phyloP scores from a whole-genome alignment of 768 basidiomycete genomes.

The Symmetrospora coprosmae region DNA sequence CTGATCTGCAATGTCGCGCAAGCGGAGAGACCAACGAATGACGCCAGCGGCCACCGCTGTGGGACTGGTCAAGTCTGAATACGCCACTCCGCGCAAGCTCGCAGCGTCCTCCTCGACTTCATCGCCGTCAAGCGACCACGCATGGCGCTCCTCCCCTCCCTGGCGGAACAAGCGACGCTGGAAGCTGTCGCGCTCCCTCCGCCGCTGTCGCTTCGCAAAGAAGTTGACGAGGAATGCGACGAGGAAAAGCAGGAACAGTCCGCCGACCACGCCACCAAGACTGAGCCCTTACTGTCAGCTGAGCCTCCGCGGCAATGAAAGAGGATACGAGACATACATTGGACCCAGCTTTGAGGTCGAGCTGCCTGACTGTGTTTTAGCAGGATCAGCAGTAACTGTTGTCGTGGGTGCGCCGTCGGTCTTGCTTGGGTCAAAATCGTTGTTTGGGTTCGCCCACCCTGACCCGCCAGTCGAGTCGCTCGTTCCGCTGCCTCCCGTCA shows the following conservation, averaged over 20 bases:
- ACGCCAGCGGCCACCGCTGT: too few relatives aligned
- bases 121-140: neutral
- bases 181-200: neutral
- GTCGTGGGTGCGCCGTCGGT: neutral
- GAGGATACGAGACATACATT: neutral
- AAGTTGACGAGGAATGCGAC: conserved; percentile 1
- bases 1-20: too few relatives aligned
- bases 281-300: neutral
- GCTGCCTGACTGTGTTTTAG: neutral
- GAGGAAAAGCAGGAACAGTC: neutral
- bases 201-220: conserved; percentile 8
- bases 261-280: conserved; percentile 6
- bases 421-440: neutral
- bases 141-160: neutral
- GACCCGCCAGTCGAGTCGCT: conserved; percentile 15
- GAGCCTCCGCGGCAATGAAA: neutral
- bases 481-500: conserved; percentile 27
- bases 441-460: conserved; percentile 18
- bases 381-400: neutral
- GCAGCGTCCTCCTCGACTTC: neutral
- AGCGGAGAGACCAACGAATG: too few relatives aligned
- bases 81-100: neutral
- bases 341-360: neutral
- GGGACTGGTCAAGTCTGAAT: neutral
- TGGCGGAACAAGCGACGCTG: neutral